Base-by-base conservation (phyloP, 148 eudicot species). In the Diospyros kaki region DNA sequence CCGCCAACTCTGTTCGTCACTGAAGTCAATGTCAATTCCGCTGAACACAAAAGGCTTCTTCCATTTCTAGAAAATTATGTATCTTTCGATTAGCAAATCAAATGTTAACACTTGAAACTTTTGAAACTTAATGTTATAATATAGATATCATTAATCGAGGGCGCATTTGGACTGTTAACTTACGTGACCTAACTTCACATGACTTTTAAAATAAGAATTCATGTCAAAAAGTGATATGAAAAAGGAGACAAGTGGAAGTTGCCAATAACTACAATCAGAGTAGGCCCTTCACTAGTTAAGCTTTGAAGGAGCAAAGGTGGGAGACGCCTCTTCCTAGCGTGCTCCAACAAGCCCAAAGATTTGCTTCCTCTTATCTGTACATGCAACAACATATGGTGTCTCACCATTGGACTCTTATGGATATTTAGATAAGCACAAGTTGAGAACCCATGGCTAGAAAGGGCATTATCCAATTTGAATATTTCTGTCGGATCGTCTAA, bases 391-490 rank as follows among this genome's bases (percentile, higher is more conserved):
- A 71, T 41, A 41, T 56, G 63, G 39, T 55, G 53, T 18, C 59
- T 41, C 3, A 15, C 9, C 63, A 48, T 56, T 71, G 63, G 74
- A 71, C 74, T 56, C 28, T 28, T 28, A 5, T 12, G 54, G 15
- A 38, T 40, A 12, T 70, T 54, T 5, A 70, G 73, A 70, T 70
- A 39, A 70, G 45, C 58, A 54, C 12, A 40, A 44, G 28, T 44
- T 55, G 6, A 5, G 17, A 0, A 2, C 54, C 56, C 11, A 51
- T 9, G 9, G 2, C 5, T 7, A 15, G 14, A 54, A 43, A 70
- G 51, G 15, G 38, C 11, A 42, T 46, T 3, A 13, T 42, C 48
- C 40, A 10, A 13, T 71, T n/a, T 43, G 40, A 58, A 8, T 43
- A 68, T 68, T 53, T 15, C 45, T 45, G 28, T 60, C 52, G 39